These are phyloP conservation scores for Scenedesmus sp. DNA, from an alignment of 163 green algal species.

Conservation along the genomic window DNA sequence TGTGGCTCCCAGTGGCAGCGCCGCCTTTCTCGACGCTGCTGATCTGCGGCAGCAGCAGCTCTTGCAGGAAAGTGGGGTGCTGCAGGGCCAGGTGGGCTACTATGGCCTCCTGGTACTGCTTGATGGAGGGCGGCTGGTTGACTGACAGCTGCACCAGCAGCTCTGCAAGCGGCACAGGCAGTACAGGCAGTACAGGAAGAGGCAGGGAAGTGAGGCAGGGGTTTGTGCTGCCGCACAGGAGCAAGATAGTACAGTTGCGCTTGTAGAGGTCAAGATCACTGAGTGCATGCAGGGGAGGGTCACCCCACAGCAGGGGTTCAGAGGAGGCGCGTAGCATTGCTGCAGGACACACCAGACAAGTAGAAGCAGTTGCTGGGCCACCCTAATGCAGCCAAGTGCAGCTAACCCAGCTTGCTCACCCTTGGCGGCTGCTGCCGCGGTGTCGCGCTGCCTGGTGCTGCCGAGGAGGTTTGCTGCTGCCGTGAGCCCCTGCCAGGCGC, in stretches of 20 bases:
- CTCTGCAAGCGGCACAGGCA: constrained; percentile 1
- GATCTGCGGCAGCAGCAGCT: constrained; percentile 39
- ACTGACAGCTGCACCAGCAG: not conserved
- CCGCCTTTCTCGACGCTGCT: not conserved
- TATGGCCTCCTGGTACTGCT: constrained; percentile 49
- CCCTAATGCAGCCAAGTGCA: not conserved
- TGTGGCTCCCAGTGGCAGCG: constrained; percentile 16
- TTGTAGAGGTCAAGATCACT: not conserved
- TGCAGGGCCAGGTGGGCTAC: constrained; percentile 22
- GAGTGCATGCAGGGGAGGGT: not conserved
- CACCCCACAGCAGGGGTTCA: not conserved
- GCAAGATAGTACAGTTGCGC: not conserved
- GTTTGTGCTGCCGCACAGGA: not conserved
- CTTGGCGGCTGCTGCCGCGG: not conserved
- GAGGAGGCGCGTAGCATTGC: not conserved
- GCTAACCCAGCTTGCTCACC: not conserved
- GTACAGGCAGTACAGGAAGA: not conserved
- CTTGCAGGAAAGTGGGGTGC: constrained; percentile 7
- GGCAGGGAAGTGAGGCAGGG: not conserved
- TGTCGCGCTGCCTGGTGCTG: not conserved
- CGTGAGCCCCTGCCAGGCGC: constrained; percentile 41
- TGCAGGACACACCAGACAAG: not conserved
- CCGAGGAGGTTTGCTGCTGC: constrained; percentile 31
- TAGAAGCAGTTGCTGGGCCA: not conserved
- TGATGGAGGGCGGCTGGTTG: constrained; percentile 32